phyloP scores from a whole-genome alignment of 306 rosid genomes.

The Pterocarpus santalinus region DNA sequence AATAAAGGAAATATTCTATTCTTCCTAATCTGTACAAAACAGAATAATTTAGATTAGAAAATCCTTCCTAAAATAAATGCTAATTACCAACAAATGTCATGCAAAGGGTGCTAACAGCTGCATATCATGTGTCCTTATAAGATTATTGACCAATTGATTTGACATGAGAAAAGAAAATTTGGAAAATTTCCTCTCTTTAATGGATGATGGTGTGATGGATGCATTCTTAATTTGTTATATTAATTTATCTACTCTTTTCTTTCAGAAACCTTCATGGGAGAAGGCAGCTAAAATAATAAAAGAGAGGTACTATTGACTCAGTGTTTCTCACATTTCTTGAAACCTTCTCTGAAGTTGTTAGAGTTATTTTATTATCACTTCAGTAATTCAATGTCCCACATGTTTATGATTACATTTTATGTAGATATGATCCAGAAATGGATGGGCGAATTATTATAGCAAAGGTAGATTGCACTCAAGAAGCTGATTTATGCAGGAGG shows the following conservation, averaged over 20 bases:
- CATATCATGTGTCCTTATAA: constrained; percentile 22
- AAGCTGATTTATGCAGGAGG: constrained; percentile 88
- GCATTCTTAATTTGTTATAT: constrained; percentile 35
- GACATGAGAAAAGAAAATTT: constrained; percentile 20
- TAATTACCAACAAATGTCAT: no score
- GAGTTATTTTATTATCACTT: constrained; percentile 29
- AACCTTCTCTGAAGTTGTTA: constrained; percentile 29
- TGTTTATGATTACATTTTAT: constrained; percentile 41
- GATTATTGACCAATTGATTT: constrained; percentile 26
- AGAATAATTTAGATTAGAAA: no score
- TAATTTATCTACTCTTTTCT: constrained; percentile 33
- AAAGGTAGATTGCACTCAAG: constrained; percentile 89
- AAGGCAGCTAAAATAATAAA: constrained; percentile 77
- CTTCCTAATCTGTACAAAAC: no score
- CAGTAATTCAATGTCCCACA: constrained; percentile 23
- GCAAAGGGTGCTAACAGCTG: constrained; percentile 31
- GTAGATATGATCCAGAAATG: constrained; percentile 90
- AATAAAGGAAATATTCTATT: no score
- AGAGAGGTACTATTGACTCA: constrained; percentile 73
- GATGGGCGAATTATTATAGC: constrained; percentile 90
- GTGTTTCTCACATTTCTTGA: constrained; percentile 41
- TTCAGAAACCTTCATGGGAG: constrained; percentile 99
- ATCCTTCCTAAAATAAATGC: no score
- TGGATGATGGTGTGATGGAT: constrained; percentile 34
- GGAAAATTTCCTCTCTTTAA: constrained; percentile 34